A percentile compares a stretch with the other conserved stretches of the same genome.
These are phyloP conservation scores for Bathelium albidoporum DNA, from an alignment of 495 filamentous ascomycete species.

Conservation along the genomic window DNA sequence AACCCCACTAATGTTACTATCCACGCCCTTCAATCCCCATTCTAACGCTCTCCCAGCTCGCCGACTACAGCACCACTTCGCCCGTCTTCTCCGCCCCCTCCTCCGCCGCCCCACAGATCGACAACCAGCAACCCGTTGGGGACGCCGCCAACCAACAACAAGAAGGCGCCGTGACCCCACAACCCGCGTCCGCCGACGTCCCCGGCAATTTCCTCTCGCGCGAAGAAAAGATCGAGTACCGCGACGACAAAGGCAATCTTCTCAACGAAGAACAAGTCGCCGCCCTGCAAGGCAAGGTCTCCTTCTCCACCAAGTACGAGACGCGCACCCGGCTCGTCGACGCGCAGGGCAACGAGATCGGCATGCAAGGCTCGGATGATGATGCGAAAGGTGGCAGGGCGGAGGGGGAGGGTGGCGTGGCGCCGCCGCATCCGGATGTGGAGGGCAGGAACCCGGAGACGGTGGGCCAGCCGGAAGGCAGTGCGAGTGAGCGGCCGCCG, in stretches of 20 bases:
- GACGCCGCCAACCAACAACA: slow-evolving; percentile 15
- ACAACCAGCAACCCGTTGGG: slow-evolving; percentile 15
- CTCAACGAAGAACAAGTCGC: slow-evolving; percentile 75
- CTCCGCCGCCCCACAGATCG: slow-evolving; percentile 6
- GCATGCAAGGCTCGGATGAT: slow-evolving; percentile 24
- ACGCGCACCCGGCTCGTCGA: slow-evolving; percentile 80
- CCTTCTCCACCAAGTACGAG: slow-evolving; percentile 89
- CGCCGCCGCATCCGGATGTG: slow-evolving; percentile 11
- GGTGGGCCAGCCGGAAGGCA: slow-evolving; percentile 6
- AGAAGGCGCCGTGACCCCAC: slow-evolving; percentile 26
- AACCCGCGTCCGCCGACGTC: slow-evolving; percentile 6
- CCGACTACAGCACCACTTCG: slow-evolving; percentile 14
- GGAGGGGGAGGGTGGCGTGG: background rate
- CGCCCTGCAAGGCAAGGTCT: slow-evolving; percentile 78
- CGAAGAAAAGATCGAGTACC: slow-evolving; percentile 85
- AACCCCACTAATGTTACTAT: background rate
- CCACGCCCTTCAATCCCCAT: background rate
- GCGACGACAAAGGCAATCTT: slow-evolving; percentile 86
- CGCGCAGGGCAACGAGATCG: slow-evolving; percentile 58
- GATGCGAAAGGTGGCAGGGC: background rate
- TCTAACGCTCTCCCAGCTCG: slow-evolving; percentile 10
- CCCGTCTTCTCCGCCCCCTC: slow-evolving; percentile 3
- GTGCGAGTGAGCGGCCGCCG: slow-evolving; percentile 29
- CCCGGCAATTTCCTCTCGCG: slow-evolving; percentile 40
- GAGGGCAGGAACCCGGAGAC: slow-evolving; percentile 16